Base-by-base conservation (phyloP, 1,139 yeast species). In the Candida dubliniensis region DNA sequence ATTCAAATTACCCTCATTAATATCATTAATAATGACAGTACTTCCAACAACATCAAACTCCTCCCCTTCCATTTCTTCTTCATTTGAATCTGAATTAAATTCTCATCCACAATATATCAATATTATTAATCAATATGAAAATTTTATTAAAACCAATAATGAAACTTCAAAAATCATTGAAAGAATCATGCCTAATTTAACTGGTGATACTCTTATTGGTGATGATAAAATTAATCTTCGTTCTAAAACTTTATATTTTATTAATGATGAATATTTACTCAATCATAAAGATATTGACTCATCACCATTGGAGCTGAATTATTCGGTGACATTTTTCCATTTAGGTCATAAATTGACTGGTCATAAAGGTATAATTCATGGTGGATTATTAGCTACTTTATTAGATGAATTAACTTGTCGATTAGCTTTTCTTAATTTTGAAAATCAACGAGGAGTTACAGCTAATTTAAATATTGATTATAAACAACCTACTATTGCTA, bases 321-420 rank as follows among this genome's bases (percentile, higher is more conserved):
- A 46, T 43, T 57, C 64, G 2, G 40, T 61, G 14, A 76, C 79
- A 0, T 69, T 77, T 41, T 70, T 76, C 55, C 72, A 68, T 41
- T 57, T 79, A 33, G 84, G 82, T 1, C 56, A 65, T 8, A 60
- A 63, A 45, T 60, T 78, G 18, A 67, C 79, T 0, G 81, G 82
- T 1, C 83, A 79, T 55, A 61, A 66, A 10, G 74, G 74, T 4
- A 74, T 78, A 6, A 70, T 78, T n/a, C 83, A 78, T 53, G 84
- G 83, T 1, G 83, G 84, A 0, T 64, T 78, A 34, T 61, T 76
- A 38, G 82, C 82, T 2, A 76, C 82, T 0, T 59, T 78, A 25
- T 61, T 78, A 40, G 83, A 79, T 53, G 83, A 79, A 52, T 64
- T 73, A 40, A 75, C 81, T 4, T 79, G 82, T 48, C 63, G 81